Evolutionary conservation across 164 flowering plant genomes (phyloP), one percentile per base, ranked within the genome.

Genomic region (Santalum album): DNA sequence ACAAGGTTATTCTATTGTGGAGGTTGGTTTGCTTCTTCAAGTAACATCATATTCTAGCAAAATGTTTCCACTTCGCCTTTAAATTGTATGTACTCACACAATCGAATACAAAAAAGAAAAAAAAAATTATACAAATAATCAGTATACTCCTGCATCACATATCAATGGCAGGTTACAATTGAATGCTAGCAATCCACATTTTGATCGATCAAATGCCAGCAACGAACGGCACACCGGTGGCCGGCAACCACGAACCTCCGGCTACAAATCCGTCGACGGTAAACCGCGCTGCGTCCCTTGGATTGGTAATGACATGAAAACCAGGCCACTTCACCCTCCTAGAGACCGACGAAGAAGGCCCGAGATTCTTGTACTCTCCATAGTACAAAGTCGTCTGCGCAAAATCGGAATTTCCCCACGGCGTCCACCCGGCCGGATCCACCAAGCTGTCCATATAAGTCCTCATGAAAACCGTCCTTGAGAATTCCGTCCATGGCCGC

Each of bases 241-340:
- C 27, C 7, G 74, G 59, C 25, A 90, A 49, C 98, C 98, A 91
- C n/a, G n/a, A 10, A 63, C 67, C 15, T 24, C 61, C 2, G 90
- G 96, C 10, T 12, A 91, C 69, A 36, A 91, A 84, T 11, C 63
- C 24, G 39, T 47, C 78, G 12, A 76, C 92, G 0, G 83, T 81
- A 39, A 87, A 91, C 58, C 66, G 69, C 42, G 63, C 71, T 0
- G 90, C 96, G 65, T 77, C 98, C 0, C 70, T 51, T 0, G 78
- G 32, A 56, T 20, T 80, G n/a, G n/a, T n/a, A 19, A 81, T 77
- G 4, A 78, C 81, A 49, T 68, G 56, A 7, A 77, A 86, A 40
- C 96, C 98, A 16, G 95, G 83, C 98, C 96, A 91, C 0, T 24
- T 79, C 12, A 91, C 98, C 40, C 98, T 59, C 0, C 38, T 67